Evolutionary conservation across 2,329 filamentous ascomycete species (phyloP), one percentile per base, ranked within the genome.

Genomic region (Mycocentrospora acerina): DNA sequence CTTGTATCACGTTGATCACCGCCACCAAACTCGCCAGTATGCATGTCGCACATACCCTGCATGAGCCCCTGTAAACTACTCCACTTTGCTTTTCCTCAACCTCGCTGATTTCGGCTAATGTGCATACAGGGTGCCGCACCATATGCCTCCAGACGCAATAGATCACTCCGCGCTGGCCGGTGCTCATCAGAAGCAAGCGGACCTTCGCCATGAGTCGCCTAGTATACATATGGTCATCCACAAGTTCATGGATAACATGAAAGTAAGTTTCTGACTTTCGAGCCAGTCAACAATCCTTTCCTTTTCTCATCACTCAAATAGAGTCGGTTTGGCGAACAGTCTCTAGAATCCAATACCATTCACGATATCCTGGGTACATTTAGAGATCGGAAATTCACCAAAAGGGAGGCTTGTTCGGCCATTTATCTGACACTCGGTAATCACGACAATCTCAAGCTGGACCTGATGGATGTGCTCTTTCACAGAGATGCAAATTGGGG

Each of bases 401-500:
- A 65, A 38, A 43, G 37, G 17, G 41, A 57, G 7, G 48, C 52
- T 2, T 37, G 56, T 22, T 35, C 34, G 10, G 42, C 36, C 4
- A 59, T 65, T 24, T 27, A 42, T 4, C 16, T 48, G 8, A 42
- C 46, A n/a, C 36, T 65, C 7, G 42, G 44, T 16, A 32, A 43
- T 9, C 37, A 57, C 13, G 4, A 37, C 12, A 48, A 59, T 35
- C 56, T 65, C 32, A 51, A 44, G 18, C 36, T 52, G n/a, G 48
- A 51, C 4, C 37, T 64, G 1, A 30, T 48, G 38, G 40, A 52
- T 8, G 35, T 64, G 3, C 33, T 64, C 10, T 36, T 51, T 24
- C 55, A 61, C n/a, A 31, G 44, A 27, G 55, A 57, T 14, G 51
- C 57, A 7, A 32, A 37, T 8, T 57, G 58, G 58, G 45, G 35